Conservation (phyloP, 2,329 filamentous ascomycete genomes). For the Coleophoma eucalyptorum region DNA sequence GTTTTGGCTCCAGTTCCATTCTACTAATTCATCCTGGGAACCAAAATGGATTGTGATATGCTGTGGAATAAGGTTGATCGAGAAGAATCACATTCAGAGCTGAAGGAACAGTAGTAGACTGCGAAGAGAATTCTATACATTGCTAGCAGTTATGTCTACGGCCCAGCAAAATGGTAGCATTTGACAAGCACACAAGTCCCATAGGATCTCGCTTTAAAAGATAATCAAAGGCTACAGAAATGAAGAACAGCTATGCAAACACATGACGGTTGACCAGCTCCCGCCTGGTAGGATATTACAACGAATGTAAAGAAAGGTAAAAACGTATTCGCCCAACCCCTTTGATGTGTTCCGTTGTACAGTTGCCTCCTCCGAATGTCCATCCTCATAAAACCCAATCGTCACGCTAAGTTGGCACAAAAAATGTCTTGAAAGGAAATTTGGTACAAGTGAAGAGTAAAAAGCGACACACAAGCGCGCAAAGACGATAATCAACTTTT, state of each 20-base stretch:
- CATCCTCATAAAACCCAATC: constrained; percentile 17
- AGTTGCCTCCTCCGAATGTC: constrained; percentile 9
- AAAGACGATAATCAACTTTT: constrained; percentile 21
- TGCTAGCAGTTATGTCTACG: constrained; percentile 1
- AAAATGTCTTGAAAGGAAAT: constrained; percentile 20
- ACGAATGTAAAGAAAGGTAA: constrained; percentile 24
- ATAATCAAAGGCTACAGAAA: constrained; percentile 7
- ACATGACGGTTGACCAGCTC: constrained; percentile 23
- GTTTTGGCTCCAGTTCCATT: no score
- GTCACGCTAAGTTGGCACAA: constrained; percentile 30
- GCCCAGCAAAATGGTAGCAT: constrained; percentile 5
- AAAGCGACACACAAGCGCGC: constrained; percentile 9
- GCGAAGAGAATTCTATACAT: background rate
- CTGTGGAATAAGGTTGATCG: background rate
- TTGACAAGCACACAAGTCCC: constrained; percentile 18
- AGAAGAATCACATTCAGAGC: background rate
- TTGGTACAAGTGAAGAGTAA: constrained; percentile 25
- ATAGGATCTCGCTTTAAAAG: no score
- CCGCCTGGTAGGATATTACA: constrained; percentile 27
- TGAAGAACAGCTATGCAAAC: constrained; percentile 13
- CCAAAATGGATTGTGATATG: background rate
- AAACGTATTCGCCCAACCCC: constrained; percentile 5
- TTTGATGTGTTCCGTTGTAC: constrained; percentile 14
- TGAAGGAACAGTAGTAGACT: background rate
- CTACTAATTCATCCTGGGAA: no score